Evolutionary conservation across 345 rosid species (phyloP).

Genomic region (Gossypium anomalum): DNA sequence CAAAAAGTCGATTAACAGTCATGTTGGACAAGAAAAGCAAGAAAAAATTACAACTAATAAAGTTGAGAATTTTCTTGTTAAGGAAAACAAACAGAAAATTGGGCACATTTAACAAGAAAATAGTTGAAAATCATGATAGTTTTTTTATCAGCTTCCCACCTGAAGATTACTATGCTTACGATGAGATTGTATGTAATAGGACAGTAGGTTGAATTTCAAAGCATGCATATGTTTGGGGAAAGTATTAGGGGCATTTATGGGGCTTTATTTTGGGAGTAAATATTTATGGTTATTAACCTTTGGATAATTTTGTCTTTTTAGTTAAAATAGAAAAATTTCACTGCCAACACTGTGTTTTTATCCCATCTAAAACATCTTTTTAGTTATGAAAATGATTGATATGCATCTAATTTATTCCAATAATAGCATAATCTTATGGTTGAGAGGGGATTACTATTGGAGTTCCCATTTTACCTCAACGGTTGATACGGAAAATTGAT

Average conservation of each 20-base stretch:
- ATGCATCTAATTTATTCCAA: background rate
- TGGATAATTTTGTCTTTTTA: background rate
- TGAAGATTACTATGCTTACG: background rate
- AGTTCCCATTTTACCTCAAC: background rate
- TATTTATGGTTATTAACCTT: background rate
- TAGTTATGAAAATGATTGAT: background rate
- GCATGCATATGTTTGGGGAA: background rate
- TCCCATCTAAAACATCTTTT: background rate
- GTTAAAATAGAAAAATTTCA: background rate
- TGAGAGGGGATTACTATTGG: background rate
- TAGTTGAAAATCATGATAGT: background rate
- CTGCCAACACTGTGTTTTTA: background rate
- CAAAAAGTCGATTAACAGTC: background rate
- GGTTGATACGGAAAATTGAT: background rate
- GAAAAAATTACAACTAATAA: background rate
- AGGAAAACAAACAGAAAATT: background rate
- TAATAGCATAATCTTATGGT: background rate
- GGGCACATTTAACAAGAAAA: conserved; percentile 2
- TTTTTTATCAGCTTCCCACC: background rate
- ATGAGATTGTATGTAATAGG: background rate
- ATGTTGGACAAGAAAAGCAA: background rate
- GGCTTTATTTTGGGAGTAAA: background rate
- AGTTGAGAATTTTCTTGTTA: background rate
- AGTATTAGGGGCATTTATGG: background rate
- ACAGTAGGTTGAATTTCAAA: background rate